A percentile compares a stretch with the other conserved stretches of the same genome.
These are phyloP conservation scores for Dysphania ambrosioides DNA, from an alignment of 148 eudicot genomes.

Conservation along the genomic window DNA sequence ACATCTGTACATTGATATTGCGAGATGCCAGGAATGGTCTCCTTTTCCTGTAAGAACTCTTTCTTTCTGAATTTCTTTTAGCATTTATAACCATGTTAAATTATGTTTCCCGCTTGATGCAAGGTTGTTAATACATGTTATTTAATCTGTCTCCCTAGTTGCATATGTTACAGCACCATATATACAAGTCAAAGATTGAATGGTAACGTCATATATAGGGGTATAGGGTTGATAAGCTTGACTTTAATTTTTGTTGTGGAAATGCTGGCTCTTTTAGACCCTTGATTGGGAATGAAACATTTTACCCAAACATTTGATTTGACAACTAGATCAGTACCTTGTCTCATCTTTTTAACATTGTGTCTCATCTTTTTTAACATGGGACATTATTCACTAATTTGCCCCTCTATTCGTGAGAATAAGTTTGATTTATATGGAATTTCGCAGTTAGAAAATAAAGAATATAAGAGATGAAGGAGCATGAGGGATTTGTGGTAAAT, in stretches of 20 bases:
- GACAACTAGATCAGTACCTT: not conserved
- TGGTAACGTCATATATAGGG: not conserved
- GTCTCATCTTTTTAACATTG: not conserved
- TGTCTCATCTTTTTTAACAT: not conserved
- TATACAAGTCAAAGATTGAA: not conserved
- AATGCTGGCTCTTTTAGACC: not conserved
- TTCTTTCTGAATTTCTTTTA: not conserved
- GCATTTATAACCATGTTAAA: not conserved
- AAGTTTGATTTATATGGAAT: not conserved
- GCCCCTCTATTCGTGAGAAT: not conserved
- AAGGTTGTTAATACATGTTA: not conserved
- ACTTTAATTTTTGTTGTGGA: not conserved
- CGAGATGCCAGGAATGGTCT: constrained; percentile 65
- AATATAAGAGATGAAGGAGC: not conserved
- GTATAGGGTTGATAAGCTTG: not conserved
- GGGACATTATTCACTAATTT: too few relatives aligned
- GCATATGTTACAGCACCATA: constrained; percentile 3
- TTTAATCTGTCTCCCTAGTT: not conserved
- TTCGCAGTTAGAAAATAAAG: not conserved
- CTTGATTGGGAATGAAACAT: not conserved
- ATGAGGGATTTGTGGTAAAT: too few relatives aligned
- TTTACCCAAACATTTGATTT: not conserved
- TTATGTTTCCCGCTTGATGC: not conserved
- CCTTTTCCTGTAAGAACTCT: constrained; percentile 53
- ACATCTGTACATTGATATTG: constrained; percentile 86